Base-by-base conservation (phyloP, 2,329 filamentous ascomycete species). In the Aciculosporium take region DNA sequence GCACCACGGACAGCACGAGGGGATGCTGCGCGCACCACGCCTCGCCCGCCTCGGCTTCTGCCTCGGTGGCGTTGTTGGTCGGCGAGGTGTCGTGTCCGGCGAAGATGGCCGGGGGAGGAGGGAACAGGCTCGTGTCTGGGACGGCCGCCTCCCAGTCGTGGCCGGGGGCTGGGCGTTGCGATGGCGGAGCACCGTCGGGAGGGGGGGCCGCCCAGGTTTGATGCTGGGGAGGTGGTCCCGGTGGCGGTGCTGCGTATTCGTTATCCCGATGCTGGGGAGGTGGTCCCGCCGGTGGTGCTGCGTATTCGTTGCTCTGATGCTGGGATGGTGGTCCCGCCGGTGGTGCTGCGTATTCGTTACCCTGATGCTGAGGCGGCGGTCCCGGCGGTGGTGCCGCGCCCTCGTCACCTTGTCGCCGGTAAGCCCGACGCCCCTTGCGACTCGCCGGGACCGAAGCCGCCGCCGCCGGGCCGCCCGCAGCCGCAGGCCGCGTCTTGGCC, bases 61-160 rank as follows among this genome's bases (percentile, higher is more conserved):
- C 66, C 48, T 72, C 69, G 2, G 72, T 72, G 1, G 84, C 79
- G 57, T 89, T 89, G 54, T 75, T 78, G 2, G 79, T 71, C 0
- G 77, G 75, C 10, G 81, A 85, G 25, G 58, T 62, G 45, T 83
- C 75, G 52, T 76, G 76, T 37, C 74, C 74, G 41, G 61, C 62
- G 58, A 76, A 77, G 54, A 85, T 69, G 24, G 72, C 71, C 0
- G 83, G 83, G 1, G 83, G 83, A 0, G 81, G 81, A 1, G 82
- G 82, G 33, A 87, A 74, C 8, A 83, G 68, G 1, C 80, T 68
- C 1, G 76, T 85, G 56, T 87, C 82, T 0, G 82, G 81, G 1
- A 86, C 79, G 3, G 78, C 72, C 6, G 71, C 54, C 49, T 78
- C 68, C 83, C 83, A 87, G 59, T 83, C 76, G 55, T 86, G 81